Conservation (phyloP, 108 stramenopile species). For the Skeletonema costatum region DNA sequence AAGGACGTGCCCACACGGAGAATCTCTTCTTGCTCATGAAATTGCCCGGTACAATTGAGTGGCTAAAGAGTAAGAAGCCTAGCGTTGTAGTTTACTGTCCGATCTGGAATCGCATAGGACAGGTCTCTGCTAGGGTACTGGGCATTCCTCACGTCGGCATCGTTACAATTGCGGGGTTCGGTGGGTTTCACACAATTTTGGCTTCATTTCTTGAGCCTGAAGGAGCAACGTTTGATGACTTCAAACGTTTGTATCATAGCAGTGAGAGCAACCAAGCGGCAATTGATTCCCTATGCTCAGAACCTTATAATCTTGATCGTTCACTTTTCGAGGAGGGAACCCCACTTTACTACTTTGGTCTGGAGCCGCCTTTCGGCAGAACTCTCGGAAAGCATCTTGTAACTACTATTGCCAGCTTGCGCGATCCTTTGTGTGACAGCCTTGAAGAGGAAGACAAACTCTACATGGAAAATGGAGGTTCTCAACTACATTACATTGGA, state of each 20-base stretch:
- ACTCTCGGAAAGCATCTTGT: constrained; percentile 18
- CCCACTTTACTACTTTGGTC: constrained; percentile 25
- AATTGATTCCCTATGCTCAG: background rate
- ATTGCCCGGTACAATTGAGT: constrained; percentile 20
- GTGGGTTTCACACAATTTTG: constrained; percentile 13
- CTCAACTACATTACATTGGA: background rate
- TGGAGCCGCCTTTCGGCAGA: constrained; percentile 7
- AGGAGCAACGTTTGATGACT: constrained; percentile 14
- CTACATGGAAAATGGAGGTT: constrained; percentile 5
- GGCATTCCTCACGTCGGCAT: constrained; percentile 23
- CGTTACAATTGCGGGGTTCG: constrained; percentile 21
- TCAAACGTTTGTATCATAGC: background rate
- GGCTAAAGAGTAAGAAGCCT: background rate
- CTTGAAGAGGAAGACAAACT: constrained; percentile 22
- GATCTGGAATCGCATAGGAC: constrained; percentile 20
- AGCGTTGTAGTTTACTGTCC: constrained; percentile 24
- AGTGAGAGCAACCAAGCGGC: constrained; percentile 5
- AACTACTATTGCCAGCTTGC: constrained; percentile 21
- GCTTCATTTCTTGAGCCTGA: constrained; percentile 3
- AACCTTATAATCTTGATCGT: constrained; percentile 1
- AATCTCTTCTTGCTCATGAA: constrained; percentile 18
- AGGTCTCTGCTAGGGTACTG: constrained; percentile 3
- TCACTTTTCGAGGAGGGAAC: background rate
- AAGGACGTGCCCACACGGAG: constrained; percentile 22
- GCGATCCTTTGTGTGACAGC: constrained; percentile 18